A percentile compares a stretch with the other conserved stretches of the same genome.
phyloP scores from a whole-genome alignment of 2,329 filamentous ascomycete species.

The Fusarium temperatum region DNA sequence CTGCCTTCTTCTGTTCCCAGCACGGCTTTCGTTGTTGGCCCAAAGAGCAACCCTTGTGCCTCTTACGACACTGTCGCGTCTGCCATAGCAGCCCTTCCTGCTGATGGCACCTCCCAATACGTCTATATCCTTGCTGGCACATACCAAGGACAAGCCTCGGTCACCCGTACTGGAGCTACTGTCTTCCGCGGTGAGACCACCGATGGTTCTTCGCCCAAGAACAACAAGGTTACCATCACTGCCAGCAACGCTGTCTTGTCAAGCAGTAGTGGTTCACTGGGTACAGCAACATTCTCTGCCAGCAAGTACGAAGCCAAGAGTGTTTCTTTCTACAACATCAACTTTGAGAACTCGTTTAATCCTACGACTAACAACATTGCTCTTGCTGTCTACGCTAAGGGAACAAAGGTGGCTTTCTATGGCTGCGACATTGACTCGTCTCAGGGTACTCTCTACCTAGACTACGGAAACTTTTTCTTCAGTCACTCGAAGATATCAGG shows the following conservation, averaged over 20 bases:
- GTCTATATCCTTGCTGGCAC: conserved; percentile 56
- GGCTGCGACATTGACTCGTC: conserved; percentile 46
- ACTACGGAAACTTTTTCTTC: conserved; percentile 38
- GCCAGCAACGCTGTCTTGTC: conserved; percentile 25
- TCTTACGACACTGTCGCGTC: conserved; percentile 55
- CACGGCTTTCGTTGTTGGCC: conserved; percentile 51
- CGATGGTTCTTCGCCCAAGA: conserved; percentile 52
- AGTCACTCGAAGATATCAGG: conserved; percentile 29
- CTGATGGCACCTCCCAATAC: conserved; percentile 49
- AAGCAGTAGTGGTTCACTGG: conserved; percentile 18
- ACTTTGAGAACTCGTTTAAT: conserved; percentile 38
- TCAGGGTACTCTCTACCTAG: conserved; percentile 32
- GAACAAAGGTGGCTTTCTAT: conserved; percentile 52
- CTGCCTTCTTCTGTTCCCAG: conserved; percentile 34
- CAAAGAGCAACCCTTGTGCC: conserved; percentile 49
- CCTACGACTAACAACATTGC: conserved; percentile 29
- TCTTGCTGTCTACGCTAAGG: conserved; percentile 42
- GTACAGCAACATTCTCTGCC: conserved; percentile 39
- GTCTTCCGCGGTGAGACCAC: conserved; percentile 59
- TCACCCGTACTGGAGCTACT: conserved; percentile 52
- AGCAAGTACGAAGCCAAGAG: conserved; percentile 44
- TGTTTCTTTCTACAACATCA: conserved; percentile 45
- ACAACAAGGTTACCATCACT: conserved; percentile 65
- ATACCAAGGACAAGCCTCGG: conserved; percentile 52
- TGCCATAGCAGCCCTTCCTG: conserved; percentile 46